Percentiles rank a stretch among this genome's conserved stretches.
phyloP scores from a whole-genome alignment of 2,329 filamentous ascomycete species.

The Colletotrichum tropicale region DNA sequence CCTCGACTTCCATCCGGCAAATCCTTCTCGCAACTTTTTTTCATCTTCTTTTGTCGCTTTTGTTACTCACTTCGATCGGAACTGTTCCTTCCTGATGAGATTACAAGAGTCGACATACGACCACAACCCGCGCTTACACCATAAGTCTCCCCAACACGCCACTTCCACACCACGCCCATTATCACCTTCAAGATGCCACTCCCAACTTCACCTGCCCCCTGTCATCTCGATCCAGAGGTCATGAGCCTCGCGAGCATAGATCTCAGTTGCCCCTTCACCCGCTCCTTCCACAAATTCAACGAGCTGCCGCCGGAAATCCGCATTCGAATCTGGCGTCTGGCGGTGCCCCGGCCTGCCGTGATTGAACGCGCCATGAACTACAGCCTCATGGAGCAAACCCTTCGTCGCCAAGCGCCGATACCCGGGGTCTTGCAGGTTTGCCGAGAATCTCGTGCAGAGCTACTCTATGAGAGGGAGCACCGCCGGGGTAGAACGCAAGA shows the following conservation, averaged over 20 bases:
- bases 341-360: neutral
- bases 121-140: neutral
- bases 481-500: neutral
- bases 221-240: neutral
- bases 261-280: neutral
- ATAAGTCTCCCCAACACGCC: neutral
- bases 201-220: neutral
- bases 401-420: neutral
- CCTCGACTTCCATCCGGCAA: neutral
- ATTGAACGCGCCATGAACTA: neutral
- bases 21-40: too few relatives aligned
- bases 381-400: neutral
- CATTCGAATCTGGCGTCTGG: neutral
- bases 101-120: neutral
- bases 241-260: neutral
- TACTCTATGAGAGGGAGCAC: neutral
- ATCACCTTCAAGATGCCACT: neutral
- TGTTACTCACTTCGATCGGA: neutral
- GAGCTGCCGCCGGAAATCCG: conserved; percentile 2
- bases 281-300: neutral
- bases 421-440: neutral
- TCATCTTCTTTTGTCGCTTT: neutral
- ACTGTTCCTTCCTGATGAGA: neutral
- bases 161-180: neutral
- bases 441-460: neutral